Percentiles rank a stretch among this genome's conserved stretches.
These are phyloP conservation scores for Kwoniella heveanensis DNA, from an alignment of 768 basidiomycete genomes.

Conservation along the genomic window DNA sequence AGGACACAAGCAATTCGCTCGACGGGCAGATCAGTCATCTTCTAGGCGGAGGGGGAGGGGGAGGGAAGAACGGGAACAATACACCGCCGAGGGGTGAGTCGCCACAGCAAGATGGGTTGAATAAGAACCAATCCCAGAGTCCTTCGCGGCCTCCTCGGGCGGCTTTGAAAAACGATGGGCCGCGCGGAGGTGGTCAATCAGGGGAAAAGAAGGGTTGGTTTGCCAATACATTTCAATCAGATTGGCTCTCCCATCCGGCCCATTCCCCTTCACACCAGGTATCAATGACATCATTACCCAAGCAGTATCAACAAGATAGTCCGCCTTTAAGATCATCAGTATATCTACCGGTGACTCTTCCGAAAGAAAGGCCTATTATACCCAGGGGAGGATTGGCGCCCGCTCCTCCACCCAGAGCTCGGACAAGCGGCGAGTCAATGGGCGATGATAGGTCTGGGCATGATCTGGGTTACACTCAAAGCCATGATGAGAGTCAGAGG, in stretches of 20 bases:
- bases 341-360: slow-evolving; percentile 27
- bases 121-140: not conserved
- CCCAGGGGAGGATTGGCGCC: slow-evolving; percentile 24
- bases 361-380: slow-evolving; percentile 38
- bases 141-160: not conserved
- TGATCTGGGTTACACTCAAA: not conserved
- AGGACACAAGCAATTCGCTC: not conserved
- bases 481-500: not conserved
- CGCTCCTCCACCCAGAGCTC: slow-evolving; percentile 30
- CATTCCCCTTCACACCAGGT: not conserved
- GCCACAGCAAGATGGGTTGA: not conserved
- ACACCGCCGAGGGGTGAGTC: not conserved
- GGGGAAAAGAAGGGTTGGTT: slow-evolving; percentile 2
- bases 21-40: slow-evolving; percentile 3
- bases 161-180: not conserved
- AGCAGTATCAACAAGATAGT: not conserved
- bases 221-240: slow-evolving; percentile 22
- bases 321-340: slow-evolving; percentile 5
- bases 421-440: slow-evolving; percentile 2
- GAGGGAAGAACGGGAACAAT: not conserved
- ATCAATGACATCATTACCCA: slow-evolving; percentile 4
- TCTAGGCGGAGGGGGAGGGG: not conserved
- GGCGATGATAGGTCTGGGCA: not conserved
- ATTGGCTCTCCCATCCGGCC: slow-evolving; percentile 25
- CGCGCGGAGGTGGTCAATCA: not conserved